These are phyloP conservation scores for Papilionanthe hybrid DNA, from an alignment of 116 monocot genomes.

Conservation along the genomic window DNA sequence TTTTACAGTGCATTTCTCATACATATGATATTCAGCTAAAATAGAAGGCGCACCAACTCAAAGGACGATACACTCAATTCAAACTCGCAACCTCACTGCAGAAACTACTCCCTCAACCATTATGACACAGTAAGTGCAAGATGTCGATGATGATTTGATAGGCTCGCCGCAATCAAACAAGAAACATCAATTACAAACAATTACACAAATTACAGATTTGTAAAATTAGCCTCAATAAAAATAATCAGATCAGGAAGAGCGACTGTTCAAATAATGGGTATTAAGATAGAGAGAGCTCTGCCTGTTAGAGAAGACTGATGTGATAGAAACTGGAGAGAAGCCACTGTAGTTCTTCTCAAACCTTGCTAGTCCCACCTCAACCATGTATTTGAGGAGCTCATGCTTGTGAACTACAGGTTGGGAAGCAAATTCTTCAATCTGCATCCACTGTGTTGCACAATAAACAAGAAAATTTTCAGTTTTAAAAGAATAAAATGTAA, in stretches of 20 bases:
- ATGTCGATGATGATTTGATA: too few species aligned
- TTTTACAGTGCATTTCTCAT: too few species aligned
- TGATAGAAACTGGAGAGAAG: slow-evolving; percentile 17
- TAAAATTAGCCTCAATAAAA: background rate
- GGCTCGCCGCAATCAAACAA: too few species aligned
- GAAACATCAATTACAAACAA: too few species aligned
- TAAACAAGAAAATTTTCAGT: background rate
- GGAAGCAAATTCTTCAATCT: slow-evolving; percentile 19
- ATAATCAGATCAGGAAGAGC: background rate
- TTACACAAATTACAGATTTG: background rate
- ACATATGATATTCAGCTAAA: too few species aligned
- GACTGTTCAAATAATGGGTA: slow-evolving; percentile 3
- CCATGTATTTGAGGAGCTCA: slow-evolving; percentile 19
- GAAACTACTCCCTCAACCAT: too few species aligned
- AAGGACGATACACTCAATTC: too few species aligned
- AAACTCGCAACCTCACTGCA: too few species aligned
- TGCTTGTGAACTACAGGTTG: slow-evolving; percentile 18
- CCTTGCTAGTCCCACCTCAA: slow-evolving; percentile 11
- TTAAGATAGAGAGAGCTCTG: slow-evolving; percentile 23
- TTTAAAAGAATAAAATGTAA: background rate
- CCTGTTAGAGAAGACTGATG: slow-evolving; percentile 16
- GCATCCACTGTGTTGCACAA: slow-evolving; percentile 17
- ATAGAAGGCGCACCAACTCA: too few species aligned
- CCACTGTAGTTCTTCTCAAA: slow-evolving; percentile 14
- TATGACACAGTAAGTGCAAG: too few species aligned